These are phyloP conservation scores for Exophiala dermatitidis DNA, from an alignment of 2,329 filamentous ascomycete species.

Conservation along the genomic window DNA sequence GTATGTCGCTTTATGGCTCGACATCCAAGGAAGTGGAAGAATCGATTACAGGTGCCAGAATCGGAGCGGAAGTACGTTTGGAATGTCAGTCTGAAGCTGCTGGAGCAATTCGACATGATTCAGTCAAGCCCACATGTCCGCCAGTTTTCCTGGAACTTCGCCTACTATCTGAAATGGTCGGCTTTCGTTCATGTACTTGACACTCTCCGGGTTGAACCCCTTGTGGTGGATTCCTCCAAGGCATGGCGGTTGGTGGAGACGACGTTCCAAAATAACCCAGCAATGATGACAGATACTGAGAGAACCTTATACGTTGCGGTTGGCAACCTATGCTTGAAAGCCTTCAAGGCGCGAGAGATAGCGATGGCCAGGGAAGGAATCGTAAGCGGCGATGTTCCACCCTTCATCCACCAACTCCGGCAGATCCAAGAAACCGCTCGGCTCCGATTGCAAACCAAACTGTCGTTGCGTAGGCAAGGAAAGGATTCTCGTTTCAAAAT, in stretches of 20 bases:
- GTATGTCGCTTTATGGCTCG: conserved; percentile 35
- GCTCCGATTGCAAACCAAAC: too few relatives aligned
- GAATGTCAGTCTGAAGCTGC: conserved; percentile 29
- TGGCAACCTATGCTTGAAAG: too few relatives aligned
- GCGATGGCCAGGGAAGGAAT: too few relatives aligned
- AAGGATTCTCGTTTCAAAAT: too few relatives aligned
- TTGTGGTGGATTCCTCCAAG: conserved; percentile 29
- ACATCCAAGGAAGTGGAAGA: conserved; percentile 32
- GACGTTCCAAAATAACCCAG: too few relatives aligned
- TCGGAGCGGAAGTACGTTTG: conserved; percentile 31
- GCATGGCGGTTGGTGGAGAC: conserved; percentile 33
- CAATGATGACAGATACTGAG: too few relatives aligned
- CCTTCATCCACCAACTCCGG: too few relatives aligned
- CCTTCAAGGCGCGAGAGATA: too few relatives aligned
- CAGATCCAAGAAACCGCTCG: too few relatives aligned
- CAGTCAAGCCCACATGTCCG: conserved; percentile 31
- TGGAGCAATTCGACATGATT: conserved; percentile 36
- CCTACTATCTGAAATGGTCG: conserved; percentile 33
- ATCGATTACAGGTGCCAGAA: conserved; percentile 25
- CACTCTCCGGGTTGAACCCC: conserved; percentile 32
- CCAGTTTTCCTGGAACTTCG: conserved; percentile 32
- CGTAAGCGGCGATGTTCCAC: too few relatives aligned
- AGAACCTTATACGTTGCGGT: too few relatives aligned
- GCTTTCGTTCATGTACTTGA: conserved; percentile 34
- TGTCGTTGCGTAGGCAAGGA: too few relatives aligned